Evolutionary conservation across 176 grass and related monocot genomes (phyloP).

Genomic region (Urochloa ruziziensis): DNA sequence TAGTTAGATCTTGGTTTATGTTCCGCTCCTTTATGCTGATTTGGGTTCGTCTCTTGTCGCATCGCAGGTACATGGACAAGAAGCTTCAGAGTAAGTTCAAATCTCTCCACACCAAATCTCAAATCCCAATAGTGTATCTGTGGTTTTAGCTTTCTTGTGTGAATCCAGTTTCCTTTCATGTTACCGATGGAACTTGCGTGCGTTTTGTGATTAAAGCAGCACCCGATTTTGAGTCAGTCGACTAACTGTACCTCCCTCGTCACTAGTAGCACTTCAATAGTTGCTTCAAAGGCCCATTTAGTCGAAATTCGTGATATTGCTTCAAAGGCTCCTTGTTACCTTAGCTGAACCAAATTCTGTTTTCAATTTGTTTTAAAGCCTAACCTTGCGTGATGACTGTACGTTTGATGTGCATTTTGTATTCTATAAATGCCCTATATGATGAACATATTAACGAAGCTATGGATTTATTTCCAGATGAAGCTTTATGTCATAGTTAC

Average conservation of each 20-base stretch:
- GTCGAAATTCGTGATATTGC: too few relatives aligned
- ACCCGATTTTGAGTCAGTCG: background rate
- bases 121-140: background rate
- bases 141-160: background rate
- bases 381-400: background rate
- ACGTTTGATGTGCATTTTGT: background rate
- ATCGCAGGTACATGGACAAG: conserved; percentile 94
- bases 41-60: background rate
- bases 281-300: background rate
- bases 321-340: background rate
- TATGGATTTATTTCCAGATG: conserved; percentile 58
- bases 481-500: conserved; percentile 56
- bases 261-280: too few relatives aligned
- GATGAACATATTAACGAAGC: conserved; percentile 36
- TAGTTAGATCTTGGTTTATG: background rate
- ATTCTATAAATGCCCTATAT: conserved; percentile 32
- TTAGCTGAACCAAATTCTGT: background rate
- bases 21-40: background rate
- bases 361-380: background rate
- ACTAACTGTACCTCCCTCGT: background rate
- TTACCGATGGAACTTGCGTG: too few relatives aligned
- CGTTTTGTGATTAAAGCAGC: background rate
- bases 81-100: conserved; percentile 88
- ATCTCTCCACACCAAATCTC: background rate
- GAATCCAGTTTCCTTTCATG: background rate